Conservation (phyloP, 768 basidiomycete species). For the Leucocoprinus birnbaumii region DNA sequence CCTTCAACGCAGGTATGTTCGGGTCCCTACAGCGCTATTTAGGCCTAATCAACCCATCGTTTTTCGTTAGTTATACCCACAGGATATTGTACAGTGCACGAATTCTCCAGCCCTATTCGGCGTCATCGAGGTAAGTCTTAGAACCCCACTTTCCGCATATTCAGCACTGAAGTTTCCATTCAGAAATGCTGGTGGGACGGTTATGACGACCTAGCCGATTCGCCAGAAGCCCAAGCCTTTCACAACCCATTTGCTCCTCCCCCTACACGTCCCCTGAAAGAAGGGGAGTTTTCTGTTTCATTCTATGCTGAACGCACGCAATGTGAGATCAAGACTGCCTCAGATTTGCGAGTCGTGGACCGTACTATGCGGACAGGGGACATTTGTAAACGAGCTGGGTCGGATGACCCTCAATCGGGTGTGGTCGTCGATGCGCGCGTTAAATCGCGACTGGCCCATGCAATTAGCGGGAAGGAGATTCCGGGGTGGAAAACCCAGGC, state of each 20-base stretch:
- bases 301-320: slow-evolving; percentile 48
- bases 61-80: slow-evolving; percentile 53
- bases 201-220: slow-evolving; percentile 54
- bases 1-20: slow-evolving; percentile 3
- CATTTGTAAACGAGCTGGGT: slow-evolving; percentile 66
- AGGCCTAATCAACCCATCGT: neutral
- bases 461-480: slow-evolving; percentile 58
- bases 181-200: slow-evolving; percentile 91
- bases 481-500: slow-evolving; percentile 60
- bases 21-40: neutral
- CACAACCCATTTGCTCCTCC: slow-evolving; percentile 60
- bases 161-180: neutral
- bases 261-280: slow-evolving; percentile 52
- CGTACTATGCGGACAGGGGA: slow-evolving; percentile 79
- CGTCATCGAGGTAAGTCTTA: slow-evolving; percentile 60
- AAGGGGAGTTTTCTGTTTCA: slow-evolving; percentile 82
- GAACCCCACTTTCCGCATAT: neutral
- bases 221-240: slow-evolving; percentile 30
- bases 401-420: slow-evolving; percentile 74
- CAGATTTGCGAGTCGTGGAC: slow-evolving; percentile 67
- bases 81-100: slow-evolving; percentile 59
- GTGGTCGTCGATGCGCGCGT: slow-evolving; percentile 66
- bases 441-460: slow-evolving; percentile 70
- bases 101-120: slow-evolving; percentile 42
- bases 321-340: slow-evolving; percentile 73